A percentile compares a stretch with the other conserved stretches of the same genome.
These are phyloP conservation scores for Bipolaris victoriae DNA, from an alignment of 2,329 filamentous ascomycete genomes.

Conservation along the genomic window DNA sequence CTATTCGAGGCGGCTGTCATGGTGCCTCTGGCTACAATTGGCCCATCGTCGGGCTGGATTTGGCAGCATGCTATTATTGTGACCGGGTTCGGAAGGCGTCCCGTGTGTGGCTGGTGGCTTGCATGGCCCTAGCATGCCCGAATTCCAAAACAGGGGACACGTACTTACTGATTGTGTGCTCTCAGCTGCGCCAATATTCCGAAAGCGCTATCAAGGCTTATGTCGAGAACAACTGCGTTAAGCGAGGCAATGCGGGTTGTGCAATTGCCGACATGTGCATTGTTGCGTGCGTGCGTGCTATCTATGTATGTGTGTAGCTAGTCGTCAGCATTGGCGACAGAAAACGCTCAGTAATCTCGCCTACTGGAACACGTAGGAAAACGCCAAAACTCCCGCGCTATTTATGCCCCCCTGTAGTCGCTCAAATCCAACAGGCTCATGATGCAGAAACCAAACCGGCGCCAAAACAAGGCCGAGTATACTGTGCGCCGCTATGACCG, in stretches of 20 bases:
- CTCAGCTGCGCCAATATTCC: not conserved
- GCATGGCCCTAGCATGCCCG: constrained; percentile 8
- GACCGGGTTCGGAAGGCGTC: constrained; percentile 10
- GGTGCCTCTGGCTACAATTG: constrained; percentile 5
- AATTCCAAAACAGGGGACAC: constrained; percentile 13
- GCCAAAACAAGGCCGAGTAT: not conserved
- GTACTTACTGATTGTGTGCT: not conserved
- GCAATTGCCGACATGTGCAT: constrained; percentile 1
- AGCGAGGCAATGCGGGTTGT: not conserved
- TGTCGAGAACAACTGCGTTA: not conserved
- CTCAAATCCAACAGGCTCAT: constrained; percentile 10
- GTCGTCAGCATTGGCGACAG: not conserved
- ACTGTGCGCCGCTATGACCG: not conserved
- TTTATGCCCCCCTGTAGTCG: constrained; percentile 10
- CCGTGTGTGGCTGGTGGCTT: constrained; percentile 16
- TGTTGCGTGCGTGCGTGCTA: constrained; percentile 6
- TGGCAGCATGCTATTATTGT: constrained; percentile 3
- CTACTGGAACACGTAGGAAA: constrained; percentile 5
- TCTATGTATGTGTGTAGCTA: not conserved
- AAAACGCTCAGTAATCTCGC: constrained; percentile 6
- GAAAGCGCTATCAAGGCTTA: not conserved
- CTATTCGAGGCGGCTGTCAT: constrained; percentile 5
- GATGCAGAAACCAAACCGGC: constrained; percentile 5
- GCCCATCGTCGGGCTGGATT: constrained; percentile 4
- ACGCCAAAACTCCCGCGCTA: constrained; percentile 12